Evolutionary conservation across 148 eudicot genomes (phyloP).

Genomic region (Suaeda aralocaspica): DNA sequence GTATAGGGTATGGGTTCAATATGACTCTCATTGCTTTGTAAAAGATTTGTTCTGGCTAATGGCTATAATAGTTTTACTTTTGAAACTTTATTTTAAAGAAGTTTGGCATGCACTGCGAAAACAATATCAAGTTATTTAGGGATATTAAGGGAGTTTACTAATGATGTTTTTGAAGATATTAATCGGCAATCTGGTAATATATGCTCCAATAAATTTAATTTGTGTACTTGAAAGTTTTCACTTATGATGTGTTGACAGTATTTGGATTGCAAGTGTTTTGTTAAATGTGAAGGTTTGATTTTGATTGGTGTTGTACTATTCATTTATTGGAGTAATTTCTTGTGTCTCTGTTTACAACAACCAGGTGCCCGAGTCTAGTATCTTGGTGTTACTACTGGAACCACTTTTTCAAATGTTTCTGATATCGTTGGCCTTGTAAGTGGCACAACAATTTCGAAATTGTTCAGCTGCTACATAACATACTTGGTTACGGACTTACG

Average conservation of each 20-base stretch:
- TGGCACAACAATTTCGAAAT: not conserved
- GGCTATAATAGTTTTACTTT: too few relatives aligned
- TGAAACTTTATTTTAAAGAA: too few relatives aligned
- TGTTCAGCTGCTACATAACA: not conserved
- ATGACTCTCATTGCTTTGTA: too few relatives aligned
- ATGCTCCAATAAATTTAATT: too few relatives aligned
- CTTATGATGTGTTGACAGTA: not conserved
- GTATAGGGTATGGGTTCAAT: too few relatives aligned
- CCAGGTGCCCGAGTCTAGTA: slow-evolving; percentile 83
- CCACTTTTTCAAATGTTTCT: slow-evolving; percentile 89
- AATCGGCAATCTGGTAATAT: too few relatives aligned
- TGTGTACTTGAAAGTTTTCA: too few relatives aligned
- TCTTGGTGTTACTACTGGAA: slow-evolving; percentile 96
- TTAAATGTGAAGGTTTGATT: not conserved
- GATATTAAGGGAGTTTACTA: too few relatives aligned
- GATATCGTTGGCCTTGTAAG: slow-evolving; percentile 92
- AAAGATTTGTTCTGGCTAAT: too few relatives aligned
- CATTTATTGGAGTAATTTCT: not conserved
- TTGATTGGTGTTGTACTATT: not conserved
- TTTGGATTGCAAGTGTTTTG: not conserved
- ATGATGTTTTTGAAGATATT: too few relatives aligned
- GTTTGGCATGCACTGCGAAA: too few relatives aligned
- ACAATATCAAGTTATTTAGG: too few relatives aligned
- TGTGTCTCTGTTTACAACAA: slow-evolving; percentile 26
- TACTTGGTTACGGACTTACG: not conserved